Base-by-base conservation (phyloP, 768 basidiomycete genomes). In the Russula sp. region DNA sequence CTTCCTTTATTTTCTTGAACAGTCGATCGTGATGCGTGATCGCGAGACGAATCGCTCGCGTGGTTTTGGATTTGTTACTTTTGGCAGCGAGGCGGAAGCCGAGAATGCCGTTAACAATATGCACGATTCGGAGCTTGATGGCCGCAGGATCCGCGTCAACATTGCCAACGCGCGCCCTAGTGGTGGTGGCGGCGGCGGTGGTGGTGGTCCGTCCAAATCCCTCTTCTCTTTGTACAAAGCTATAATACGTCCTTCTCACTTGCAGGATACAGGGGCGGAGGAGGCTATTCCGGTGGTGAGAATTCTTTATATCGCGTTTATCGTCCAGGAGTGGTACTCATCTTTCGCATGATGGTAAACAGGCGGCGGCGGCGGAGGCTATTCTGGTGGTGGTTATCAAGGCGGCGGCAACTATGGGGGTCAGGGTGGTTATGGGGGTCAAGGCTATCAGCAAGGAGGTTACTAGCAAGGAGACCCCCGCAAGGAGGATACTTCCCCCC, bases 11-110 rank as follows among this genome's bases (percentile, higher is more conserved):
- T n/a, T 54, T 48, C 26, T 49, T 63, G 70, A 71, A 62, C 55
- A 97, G 93, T 90, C 90, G 71, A 94, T 96, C 79, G 94, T 96
- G 76, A 96, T 96, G 94, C 90, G 92, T 80, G 95, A 98, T 79
- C 92, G 94, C 74, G 96, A 97, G 74, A 98, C 96, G 69, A 91
- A 92, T 65, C 92, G 95, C 73, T 96, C 93, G 68, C 89, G 95
- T 74, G 95, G 95, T 73, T 98, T 98, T 76, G 95, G 95, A 67
- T 98, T 98, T 78, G 94, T 98, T 66, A 94, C 91, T 60, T 94
- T 80, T 75, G 75, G 79, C 67, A 73, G 75, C 54, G 50, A 72
- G 14, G 71, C 76, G 34, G 93, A 96, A 75, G 95, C 95, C 51
- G 79, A 89, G 13, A 79, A 79, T 65, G 94, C 95, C 51, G 96